These are phyloP conservation scores for Ceratocystis huliohia DNA, from an alignment of 2,329 filamentous ascomycete genomes.

Conservation along the genomic window DNA sequence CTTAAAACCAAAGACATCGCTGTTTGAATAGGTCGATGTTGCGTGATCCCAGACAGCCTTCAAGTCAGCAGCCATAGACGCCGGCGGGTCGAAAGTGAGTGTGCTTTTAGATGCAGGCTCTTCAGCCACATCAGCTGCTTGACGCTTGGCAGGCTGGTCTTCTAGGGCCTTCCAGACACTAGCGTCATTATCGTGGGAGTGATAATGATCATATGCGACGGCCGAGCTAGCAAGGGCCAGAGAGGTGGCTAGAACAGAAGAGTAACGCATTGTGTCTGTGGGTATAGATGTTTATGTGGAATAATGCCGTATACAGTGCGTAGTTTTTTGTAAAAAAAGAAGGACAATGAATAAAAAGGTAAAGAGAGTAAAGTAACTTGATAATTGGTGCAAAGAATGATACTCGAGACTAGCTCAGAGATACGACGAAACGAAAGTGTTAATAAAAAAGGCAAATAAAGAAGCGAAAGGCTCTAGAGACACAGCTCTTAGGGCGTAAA, in stretches of 20 bases:
- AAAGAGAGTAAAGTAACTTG: neutral
- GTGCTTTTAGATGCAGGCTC: constrained; percentile 23
- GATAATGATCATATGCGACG: neutral
- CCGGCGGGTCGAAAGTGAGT: constrained; percentile 26
- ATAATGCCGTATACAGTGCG: neutral
- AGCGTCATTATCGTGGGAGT: neutral
- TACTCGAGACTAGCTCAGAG: constrained; percentile 9
- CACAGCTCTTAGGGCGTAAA: neutral
- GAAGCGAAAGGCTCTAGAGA: constrained; percentile 3
- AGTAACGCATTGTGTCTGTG: constrained; percentile 8
- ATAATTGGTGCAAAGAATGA: neutral
- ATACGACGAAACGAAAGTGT: neutral
- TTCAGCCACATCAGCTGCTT: neutral
- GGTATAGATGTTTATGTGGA: neutral
- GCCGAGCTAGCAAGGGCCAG: neutral
- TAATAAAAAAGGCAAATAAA: neutral
- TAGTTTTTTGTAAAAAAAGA: neutral
- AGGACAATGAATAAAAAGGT: neutral
- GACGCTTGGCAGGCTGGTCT: neutral
- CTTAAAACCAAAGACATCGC: constrained; percentile 24
- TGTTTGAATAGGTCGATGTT: constrained; percentile 25
- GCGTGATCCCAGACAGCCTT: constrained; percentile 28
- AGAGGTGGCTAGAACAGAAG: neutral
- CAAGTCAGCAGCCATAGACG: constrained; percentile 24
- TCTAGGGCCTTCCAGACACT: constrained; percentile 4